Evolutionary conservation across 1,284 basidiomycete species (phyloP), one percentile per base, ranked within the genome.

Genomic region (Cryptococcus depauperatus): DNA sequence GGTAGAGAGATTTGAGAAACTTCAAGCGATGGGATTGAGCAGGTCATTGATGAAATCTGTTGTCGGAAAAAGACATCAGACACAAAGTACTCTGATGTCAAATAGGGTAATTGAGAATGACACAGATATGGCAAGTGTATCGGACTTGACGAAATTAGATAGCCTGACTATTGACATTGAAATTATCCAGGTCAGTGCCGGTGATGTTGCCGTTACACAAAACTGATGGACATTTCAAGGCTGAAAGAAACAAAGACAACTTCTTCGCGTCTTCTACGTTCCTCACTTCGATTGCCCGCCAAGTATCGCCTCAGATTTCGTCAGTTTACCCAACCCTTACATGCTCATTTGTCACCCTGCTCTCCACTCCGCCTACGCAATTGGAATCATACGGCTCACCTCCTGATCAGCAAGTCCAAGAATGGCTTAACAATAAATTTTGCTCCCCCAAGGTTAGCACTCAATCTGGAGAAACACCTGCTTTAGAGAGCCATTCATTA

Each of bases 341-440:
- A 30, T 44, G 28, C 18, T 44, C 40, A 22, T 55, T 45, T 37
- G 28, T 51, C 5, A 55, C 55, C 7, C 34, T 61, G 14, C 29
- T 62, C 18, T 62, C 60, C 3, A 40, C 46, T n/a, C 41, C 55
- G 2, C 37, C 37, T 13, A 18, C 32, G 19, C n/a, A 33, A 33
- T 28, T 55, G 10, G 32, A 32, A 25, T 40, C 50, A 6, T 48
- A 51, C 9, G 61, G 53, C 18, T 49, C 52, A 7, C 51, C 62
- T 1, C 51, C 59, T 0, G 45, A 53, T 2, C 13, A 29, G 3
- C 41, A 51, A 3, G 62, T 62, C 0, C 40, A 54, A 14, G 33
- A 52, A 16, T 68, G 66, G 66, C 56, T 68, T 2, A 35, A 43
- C 6, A 44, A 46, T 14, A 68, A 68, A 46, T 58, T 68, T 32